Percentiles rank a stretch among this genome's conserved stretches.
Evolutionary conservation across 768 basidiomycete species (phyloP).

Genomic region (Boletus subparvulus): DNA sequence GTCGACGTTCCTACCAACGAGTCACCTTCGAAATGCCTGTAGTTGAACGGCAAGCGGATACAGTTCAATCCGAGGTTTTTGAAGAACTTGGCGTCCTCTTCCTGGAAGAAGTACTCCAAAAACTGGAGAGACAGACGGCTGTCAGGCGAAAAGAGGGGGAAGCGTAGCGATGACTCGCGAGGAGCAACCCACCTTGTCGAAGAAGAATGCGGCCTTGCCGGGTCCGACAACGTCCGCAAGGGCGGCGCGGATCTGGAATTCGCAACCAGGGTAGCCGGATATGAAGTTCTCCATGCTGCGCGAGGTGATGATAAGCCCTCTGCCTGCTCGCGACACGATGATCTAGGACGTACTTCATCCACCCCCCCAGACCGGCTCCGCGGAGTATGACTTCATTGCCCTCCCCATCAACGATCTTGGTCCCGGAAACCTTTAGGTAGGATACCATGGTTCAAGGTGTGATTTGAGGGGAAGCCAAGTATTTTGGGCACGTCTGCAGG

Average conservation of each 20-base stretch:
- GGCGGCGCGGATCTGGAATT: constrained; percentile 72
- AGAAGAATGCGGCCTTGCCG: constrained; percentile 74
- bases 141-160: too few species aligned
- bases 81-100: constrained; percentile 74
- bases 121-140: constrained; percentile 52
- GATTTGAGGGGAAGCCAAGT: not conserved
- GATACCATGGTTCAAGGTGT: constrained; percentile 30
- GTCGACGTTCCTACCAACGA: not conserved
- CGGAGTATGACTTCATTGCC: constrained; percentile 59
- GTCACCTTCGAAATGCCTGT: constrained; percentile 62
- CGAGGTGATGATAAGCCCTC: constrained; percentile 4
- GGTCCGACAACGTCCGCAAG: constrained; percentile 64
- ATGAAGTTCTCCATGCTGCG: constrained; percentile 77
- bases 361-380: constrained; percentile 79
- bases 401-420: constrained; percentile 56
- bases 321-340: constrained; percentile 6
- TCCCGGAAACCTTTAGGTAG: constrained; percentile 56
- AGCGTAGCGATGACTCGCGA: too few species aligned
- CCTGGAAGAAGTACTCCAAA: constrained; percentile 80
- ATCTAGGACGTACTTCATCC: constrained; percentile 70
- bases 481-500: not conserved
- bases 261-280: constrained; percentile 77
- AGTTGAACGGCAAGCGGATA: constrained; percentile 74
- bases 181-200: constrained; percentile 63
- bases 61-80: constrained; percentile 78